Evolutionary conservation across 2,329 filamentous ascomycete genomes (phyloP), one percentile per base, ranked within the genome.

Genomic region (Penicillium sp.): DNA sequence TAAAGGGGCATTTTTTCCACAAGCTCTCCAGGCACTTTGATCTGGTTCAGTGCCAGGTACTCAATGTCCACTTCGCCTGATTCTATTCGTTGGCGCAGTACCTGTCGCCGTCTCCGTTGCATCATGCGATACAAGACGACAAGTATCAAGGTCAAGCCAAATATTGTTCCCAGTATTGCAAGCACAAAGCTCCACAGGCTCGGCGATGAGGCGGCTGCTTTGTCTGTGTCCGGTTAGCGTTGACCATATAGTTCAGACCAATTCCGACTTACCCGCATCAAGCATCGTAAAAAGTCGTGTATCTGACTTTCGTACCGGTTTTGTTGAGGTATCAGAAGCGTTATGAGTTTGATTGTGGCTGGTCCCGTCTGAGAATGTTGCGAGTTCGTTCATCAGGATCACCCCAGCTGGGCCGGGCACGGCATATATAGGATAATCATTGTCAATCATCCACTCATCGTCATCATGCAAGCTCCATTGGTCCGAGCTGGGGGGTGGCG

Each of bases 1-100:
- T 90, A 96, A 2, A 93, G 74, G 0, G 92, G 91, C 67, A 97
- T 88, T 21, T 83, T 82, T 48, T 90, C 82, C 24, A 98, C 81
- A 39, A 91, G 80, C 9, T 86, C 77, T 46, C 82, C 78, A 1
- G 93, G 91, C 0, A 97, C 90, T 2, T 85, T 90, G 24, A 96
- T 76, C 14, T 89, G 84, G 69, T 91, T 93, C 65, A 97, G 90
- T 2, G 92, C 93, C 64, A 96, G 82, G 3, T 86, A 87, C 74
- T 97, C 93, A 3, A 97, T 80, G 68, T 97, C 90, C 21, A 96
- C 87, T 65, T 96, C 90, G 52, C 93, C 93, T 8, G 81, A 82
- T 56, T 85, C 81, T 16, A 97, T 88, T 13, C 92, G 86, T 48
- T 85, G 83, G 50, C 86, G 85, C 11, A 98, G 78, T 1, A 81